phyloP scores from a whole-genome alignment of 306 rosid genomes.

The Quercus cerris region DNA sequence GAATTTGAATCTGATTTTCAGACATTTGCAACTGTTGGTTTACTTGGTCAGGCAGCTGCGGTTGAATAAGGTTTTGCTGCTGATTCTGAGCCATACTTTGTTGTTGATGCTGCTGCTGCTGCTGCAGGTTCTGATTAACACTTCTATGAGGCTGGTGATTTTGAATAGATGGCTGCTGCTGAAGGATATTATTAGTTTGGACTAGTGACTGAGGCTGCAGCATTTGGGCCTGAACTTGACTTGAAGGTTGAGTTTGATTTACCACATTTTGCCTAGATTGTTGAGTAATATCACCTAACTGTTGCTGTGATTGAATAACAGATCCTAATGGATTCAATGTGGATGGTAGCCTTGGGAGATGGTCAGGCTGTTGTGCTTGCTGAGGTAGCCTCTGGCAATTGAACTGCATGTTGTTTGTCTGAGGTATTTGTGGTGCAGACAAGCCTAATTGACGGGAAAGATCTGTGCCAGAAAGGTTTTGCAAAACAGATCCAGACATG shows the following conservation, averaged over 20 bases:
- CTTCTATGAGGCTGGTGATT: slow-evolving; percentile 59
- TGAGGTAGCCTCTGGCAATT: slow-evolving; percentile 60
- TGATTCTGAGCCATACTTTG: slow-evolving; percentile 55
- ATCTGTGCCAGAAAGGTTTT: slow-evolving; percentile 67
- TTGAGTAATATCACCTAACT: slow-evolving; percentile 52
- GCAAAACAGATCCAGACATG: slow-evolving; percentile 58
- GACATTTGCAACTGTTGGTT: slow-evolving; percentile 68
- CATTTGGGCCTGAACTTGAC: slow-evolving; percentile 66
- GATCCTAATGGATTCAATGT: slow-evolving; percentile 47
- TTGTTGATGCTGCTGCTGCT: slow-evolving; percentile 51
- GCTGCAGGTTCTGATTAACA: slow-evolving; percentile 60
- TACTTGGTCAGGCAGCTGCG: slow-evolving; percentile 54
- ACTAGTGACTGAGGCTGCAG: slow-evolving; percentile 65
- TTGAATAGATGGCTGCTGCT: slow-evolving; percentile 61
- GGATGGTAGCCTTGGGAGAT: slow-evolving; percentile 57
- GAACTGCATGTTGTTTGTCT: slow-evolving; percentile 56
- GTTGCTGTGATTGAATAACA: slow-evolving; percentile 55
- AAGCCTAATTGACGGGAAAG: slow-evolving; percentile 69
- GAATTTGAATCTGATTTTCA: slow-evolving; percentile 68
- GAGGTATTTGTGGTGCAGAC: slow-evolving; percentile 60
- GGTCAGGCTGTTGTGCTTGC: slow-evolving; percentile 75
- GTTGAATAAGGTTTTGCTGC: slow-evolving; percentile 53
- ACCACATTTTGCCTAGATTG: slow-evolving; percentile 50
- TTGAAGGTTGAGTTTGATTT: slow-evolving; percentile 52
- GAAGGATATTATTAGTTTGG: slow-evolving; percentile 51